Evolutionary conservation across 306 rosid species (phyloP), one percentile per base, ranked within the genome.

Genomic region (Cicer cuneatum): DNA sequence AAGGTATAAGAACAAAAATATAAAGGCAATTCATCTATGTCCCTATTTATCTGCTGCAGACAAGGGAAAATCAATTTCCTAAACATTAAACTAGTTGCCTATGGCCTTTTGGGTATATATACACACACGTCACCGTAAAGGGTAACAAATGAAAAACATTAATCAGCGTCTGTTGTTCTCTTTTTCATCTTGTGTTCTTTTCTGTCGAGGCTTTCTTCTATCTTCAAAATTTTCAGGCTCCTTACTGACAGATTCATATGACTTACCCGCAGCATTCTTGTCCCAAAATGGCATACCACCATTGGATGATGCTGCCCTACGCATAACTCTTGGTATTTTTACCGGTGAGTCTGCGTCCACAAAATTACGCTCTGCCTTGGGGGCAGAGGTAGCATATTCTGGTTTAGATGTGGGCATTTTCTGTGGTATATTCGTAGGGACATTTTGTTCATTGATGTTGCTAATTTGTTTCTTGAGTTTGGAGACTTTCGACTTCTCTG

Each of bases 81-180:
- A 35, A 13, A 59, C 18, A 59, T 7, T 35, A 59, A 7, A 59
- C 43, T 35, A 59, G 19, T 42, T 13, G 11, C 43, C 29, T 45
- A 8, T 62, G 60, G 71, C 18, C 35, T 58, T 70, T 43, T 66
- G 18, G 40, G 54, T 42, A 42, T 10, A 29, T 48, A 71, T 29
- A 46, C 13, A 56, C 12, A 56, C 53, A 72, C 35, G 19, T 71
- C 33, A 59, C 43, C 37, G 24, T 5, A 62, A 68, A 39, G 39
- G 51, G 35, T 54, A 51, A 65, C 45, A 46, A 61, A 21, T 7
- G 14, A 18, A 29, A 29, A 29, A 13, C 8, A 29, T 15, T 45
- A 69, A 47, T 81, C 60, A 90, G 41, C 78, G 90, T 78, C 89
- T 86, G 65, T 75, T 69, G 80, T 93, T 91, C 86, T 93, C 97